Evolutionary conservation across 805 yeast genomes (phyloP), one percentile per base, ranked within the genome.

Genomic region (Pichia kluyveri): DNA sequence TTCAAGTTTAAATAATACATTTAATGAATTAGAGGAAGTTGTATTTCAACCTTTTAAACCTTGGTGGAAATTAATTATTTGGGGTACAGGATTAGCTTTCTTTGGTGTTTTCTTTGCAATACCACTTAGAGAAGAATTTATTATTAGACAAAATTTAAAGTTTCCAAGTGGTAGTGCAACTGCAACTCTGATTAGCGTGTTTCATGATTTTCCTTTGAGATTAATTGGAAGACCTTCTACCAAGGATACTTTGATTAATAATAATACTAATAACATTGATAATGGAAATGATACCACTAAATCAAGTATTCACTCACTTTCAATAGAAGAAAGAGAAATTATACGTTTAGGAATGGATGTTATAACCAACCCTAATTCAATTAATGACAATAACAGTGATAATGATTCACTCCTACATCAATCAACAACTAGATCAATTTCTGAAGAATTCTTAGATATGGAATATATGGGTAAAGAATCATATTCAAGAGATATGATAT

Each of bases 131-230:
- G 78, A 77, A 52, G 96, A 89, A 61, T 95, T 90, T 18, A 83
- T 91, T 36, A 77, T 89, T n/a, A 79, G 78, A 56, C 96, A 89
- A 57, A 86, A 86, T 59, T 72, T 93, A 37, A 86, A 90, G 2
- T 91, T 91, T 60, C 99, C 99, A 0, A 86, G 96, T 39, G 99
- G 99, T 0, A 79, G 86, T 53, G 98, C 99, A 2, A 93, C 98
- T 0, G 98, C 96, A 0, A 88, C 96, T 3, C 70, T 91, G 55
- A 91, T 91, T 19, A 79, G 90, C 1, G 96, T 93, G 1, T 71
- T 91, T 34, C 96, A 86, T 65, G 83, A 85, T 30, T 79, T 87
- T 0, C 54, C 55, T n/a, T 32, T 49, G 5, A 39, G 43, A 36
- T 18, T 26, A 3, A 40, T 47, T 11, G 26, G 17, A 5, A 38